Evolutionary conservation across 371 early-diverging fungal species (phyloP), one percentile per base, ranked within the genome.

Genomic region (Furculomyces boomerangus): DNA sequence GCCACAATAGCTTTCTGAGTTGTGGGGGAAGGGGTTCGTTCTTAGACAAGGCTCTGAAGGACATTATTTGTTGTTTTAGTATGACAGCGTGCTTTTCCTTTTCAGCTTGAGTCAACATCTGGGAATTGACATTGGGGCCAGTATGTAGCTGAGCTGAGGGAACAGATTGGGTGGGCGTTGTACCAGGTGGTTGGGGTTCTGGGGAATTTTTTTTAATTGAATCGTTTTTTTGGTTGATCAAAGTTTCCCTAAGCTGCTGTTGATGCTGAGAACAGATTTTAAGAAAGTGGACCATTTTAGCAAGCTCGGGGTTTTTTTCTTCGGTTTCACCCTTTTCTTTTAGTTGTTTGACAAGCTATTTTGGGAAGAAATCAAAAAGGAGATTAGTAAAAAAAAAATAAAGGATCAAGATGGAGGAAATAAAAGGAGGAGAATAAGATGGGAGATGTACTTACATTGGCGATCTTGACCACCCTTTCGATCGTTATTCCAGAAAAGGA

Each of bases 11-110:
- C 61, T 79, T 72, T 61, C 80, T 83, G 30, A 90, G 61, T 53
- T 74, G 65, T 10, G 75, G 67, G 24, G 91, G 88, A 18, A 93
- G 65, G 13, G 82, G 78, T 71, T 83, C 65, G 62, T 85, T 88
- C 58, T 77, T 74, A n/a, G 86, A 75, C 31, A 90, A 79, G 20
- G 82, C 66, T 46, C 84, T 81, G 67, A 77, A 91, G 37, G 88
- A 85, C 27, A 77, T 66, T 41, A 90, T 87, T 56, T 93, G 93
- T 57, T 71, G 72, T 52, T 80, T 79, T 39, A 90, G 72, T 16
- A 76, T 72, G 22, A 71, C 68, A 63, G 29, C 57, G 55, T 28
- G 64, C 28, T 24, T 43, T 22, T 53, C 39, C n/a, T 18, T 20
- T 43, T 7, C 43, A 43, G 43, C n/a, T 16, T n/a, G 18, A 5